Evolutionary conservation across 2,329 filamentous ascomycete genomes (phyloP), one percentile per base, ranked within the genome.

Genomic region (Xylogone sp.): DNA sequence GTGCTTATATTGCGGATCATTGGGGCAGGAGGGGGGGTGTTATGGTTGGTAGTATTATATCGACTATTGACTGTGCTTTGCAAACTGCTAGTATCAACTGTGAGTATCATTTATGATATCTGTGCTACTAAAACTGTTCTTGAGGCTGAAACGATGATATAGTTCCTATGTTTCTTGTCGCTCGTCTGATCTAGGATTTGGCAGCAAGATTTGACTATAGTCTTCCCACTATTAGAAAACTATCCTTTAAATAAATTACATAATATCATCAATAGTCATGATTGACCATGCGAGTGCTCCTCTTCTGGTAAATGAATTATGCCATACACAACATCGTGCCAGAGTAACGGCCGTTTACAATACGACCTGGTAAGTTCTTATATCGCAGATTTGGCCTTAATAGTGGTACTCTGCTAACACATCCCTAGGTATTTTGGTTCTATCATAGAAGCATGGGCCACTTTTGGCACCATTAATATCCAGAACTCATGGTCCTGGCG

Each of bases 311-410:
- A 80, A 79, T 2, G 83, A 86, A 70, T 76, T 86, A 53, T 81
- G 78, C 67, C 83, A 86, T 59, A 82, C 83, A 21, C 83, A 86
- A 60, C 83, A 87, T 62, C 80, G 83, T 62, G 82, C 77, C 31
- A 78, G 78, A 21, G 74, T 86, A 43, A 86, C 82, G 1, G 75
- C 82, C 13, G 74, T 86, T 50, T 86, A 86, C 69, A 86, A 86
- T 66, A 70, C 67, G 6, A 65, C 65, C 2, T 73, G 69, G 69
- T 67, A 39, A 39, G 34, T 18, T 39, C 4, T 16, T 5, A 9
- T 39, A 31, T 29, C 68, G 69, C n/a, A n/a, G n/a, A n/a, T n/a
- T 21, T 62, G 65, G 8, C 70, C 72, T 74, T 71, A 72, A 67
- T 69, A 75, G 73, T 70, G 67, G 72, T 48, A 60, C n/a, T 39